These are phyloP conservation scores for Ajuga reptans DNA, from an alignment of 305 asterid genomes.

Conservation along the genomic window DNA sequence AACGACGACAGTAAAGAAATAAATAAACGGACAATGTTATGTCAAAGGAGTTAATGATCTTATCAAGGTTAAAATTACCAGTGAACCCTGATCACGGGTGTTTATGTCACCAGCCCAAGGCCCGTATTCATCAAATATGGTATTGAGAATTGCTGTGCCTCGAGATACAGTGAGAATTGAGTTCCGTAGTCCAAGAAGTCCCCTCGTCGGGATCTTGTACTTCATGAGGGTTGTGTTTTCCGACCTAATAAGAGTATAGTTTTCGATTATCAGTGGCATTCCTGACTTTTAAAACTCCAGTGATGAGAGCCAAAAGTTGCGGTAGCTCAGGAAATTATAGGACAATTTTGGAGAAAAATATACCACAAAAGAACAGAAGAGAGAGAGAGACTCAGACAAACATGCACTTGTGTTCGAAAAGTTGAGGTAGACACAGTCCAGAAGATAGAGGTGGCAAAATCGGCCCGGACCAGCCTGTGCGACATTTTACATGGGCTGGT, in stretches of 20 bases:
- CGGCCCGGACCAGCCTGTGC: too few species aligned
- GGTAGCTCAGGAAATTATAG: too few species aligned
- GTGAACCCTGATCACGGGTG: constrained; percentile 91
- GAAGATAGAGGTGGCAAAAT: too few species aligned
- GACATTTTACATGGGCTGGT: too few species aligned
- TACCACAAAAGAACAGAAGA: background rate
- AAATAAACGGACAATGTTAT: background rate
- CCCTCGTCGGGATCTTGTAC: constrained; percentile 90
- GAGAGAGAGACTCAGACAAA: too few species aligned
- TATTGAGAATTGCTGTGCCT: constrained; percentile 95
- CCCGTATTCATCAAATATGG: constrained; percentile 84
- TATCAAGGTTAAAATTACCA: constrained; percentile 47
- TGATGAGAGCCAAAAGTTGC: too few species aligned
- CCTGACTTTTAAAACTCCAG: background rate
- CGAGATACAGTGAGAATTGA: constrained; percentile 88
- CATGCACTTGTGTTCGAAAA: background rate
- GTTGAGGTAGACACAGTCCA: background rate
- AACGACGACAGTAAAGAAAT: background rate
- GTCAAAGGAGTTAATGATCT: background rate
- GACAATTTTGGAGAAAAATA: background rate
- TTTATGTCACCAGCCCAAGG: constrained; percentile 93
- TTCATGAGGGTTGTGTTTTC: constrained; percentile 75
- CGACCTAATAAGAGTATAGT: constrained; percentile 37
- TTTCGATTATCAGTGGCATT: constrained; percentile 11
- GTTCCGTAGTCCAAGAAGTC: constrained; percentile 88